Base-by-base conservation (phyloP, 495 filamentous ascomycete species). In the Glutinoglossum americanum region DNA sequence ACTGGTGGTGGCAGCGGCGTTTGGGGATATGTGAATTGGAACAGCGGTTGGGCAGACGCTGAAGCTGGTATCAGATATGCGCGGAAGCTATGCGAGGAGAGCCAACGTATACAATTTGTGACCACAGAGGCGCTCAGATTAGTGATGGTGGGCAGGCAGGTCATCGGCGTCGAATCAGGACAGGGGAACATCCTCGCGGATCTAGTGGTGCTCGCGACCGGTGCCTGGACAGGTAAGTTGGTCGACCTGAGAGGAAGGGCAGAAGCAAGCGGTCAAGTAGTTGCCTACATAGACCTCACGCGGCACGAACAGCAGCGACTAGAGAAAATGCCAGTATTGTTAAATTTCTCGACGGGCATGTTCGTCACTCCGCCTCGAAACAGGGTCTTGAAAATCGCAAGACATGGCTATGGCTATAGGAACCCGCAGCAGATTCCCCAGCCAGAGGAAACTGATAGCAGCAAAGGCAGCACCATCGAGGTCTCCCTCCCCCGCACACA, bases 21-120 rank as follows among this genome's bases (percentile, higher is more conserved):
- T 17, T 75, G 77, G 60, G 90, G 90, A 1, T 98, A 98, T 68
- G 67, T 93, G 48, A 98, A 96, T 65, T 72, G 74, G 64, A 74
- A 72, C 0, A 81, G 78, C 55, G 92, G 92, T 1, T 96, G 89
- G 90, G 85, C 79, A 6, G 78, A 98, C 63, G 88, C 89, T 0
- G 84, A 81, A 48, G 79, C 73, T 0, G 76, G 76, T 10, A 88
- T 95, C 74, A 65, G 65, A 15, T 85, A 74, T 67, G 68, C 86
- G 26, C 71, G 78, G 19, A 54, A 62, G 13, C 61, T 69, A 49
- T 76, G 80, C 41, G 76, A 79, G 54, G 64, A 68, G 23, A 79
- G 74, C 19, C 74, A 72, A 3, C 75, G 82, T 28, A 80, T 94
- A 4, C 63, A 56, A 8, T 87, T 90, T 64, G 63, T 76, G 39